Conservation (phyloP, 2,329 filamentous ascomycete species). For the Alternaria gansuensis region DNA sequence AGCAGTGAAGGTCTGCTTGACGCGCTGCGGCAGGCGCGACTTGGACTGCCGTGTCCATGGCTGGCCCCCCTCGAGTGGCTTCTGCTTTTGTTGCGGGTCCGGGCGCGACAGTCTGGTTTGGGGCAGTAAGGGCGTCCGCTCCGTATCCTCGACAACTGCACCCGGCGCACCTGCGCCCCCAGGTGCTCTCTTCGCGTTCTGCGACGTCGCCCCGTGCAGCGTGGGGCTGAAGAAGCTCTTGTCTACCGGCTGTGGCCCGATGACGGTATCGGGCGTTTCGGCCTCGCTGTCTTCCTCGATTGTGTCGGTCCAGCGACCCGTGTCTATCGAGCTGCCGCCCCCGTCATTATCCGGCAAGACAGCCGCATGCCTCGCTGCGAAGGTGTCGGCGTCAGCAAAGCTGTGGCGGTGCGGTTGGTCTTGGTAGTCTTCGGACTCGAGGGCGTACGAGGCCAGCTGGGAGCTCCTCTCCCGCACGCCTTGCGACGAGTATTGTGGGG, state of each 20-base stretch:
- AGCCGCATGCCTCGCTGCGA: conserved; percentile 25
- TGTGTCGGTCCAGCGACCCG: conserved; percentile 57
- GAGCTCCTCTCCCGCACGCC: conserved; percentile 87
- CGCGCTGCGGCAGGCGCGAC: conserved; percentile 27
- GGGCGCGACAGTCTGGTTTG: conserved; percentile 41
- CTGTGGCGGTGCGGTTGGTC: conserved; percentile 37
- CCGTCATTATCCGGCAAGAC: conserved; percentile 34
- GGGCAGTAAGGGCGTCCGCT: conserved; percentile 53
- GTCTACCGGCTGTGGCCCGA: conserved; percentile 29
- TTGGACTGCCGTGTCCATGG: conserved; percentile 37
- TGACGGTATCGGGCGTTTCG: conserved; percentile 57
- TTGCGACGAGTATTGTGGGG: conserved; percentile 74
- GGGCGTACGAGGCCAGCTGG: conserved; percentile 82
- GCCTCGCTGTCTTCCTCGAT: conserved; percentile 71
- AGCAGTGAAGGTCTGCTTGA: conserved; percentile 31
- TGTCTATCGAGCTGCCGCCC: conserved; percentile 42
- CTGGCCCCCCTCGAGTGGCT: conserved; percentile 9
- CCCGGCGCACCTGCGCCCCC: conserved; percentile 25
- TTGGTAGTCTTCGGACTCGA: conserved; percentile 57
- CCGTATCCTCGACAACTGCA: conserved; percentile 44
- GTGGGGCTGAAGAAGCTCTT: conserved; percentile 40
- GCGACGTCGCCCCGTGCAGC: conserved; percentile 10
- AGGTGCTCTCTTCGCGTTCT: conserved; percentile 11
- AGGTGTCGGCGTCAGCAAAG: conserved; percentile 38
- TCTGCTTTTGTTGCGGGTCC: conserved; percentile 31